Conservation (phyloP, 1,284 basidiomycete genomes). For the Baeospora myosura region DNA sequence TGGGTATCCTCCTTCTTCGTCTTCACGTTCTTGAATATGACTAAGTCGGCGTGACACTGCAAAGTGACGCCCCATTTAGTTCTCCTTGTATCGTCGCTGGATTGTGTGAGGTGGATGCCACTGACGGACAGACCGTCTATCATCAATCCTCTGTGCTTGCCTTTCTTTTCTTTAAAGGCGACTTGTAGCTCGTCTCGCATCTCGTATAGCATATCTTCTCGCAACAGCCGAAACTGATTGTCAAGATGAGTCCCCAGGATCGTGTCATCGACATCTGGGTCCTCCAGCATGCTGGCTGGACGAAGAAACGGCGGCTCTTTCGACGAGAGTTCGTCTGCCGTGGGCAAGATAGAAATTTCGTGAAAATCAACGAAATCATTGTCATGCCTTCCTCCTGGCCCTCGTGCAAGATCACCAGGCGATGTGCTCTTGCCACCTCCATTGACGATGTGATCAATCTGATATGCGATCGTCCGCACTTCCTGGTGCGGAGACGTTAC, state of each 20-base stretch:
- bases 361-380: conserved; percentile 57
- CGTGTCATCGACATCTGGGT: conserved; percentile 27
- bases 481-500: conserved; percentile 27
- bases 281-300: conserved; percentile 33
- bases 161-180: conserved; percentile 37
- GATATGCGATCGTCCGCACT: conserved; percentile 27
- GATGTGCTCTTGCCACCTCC: conserved; percentile 16
- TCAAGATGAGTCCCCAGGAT: conserved; percentile 46
- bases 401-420: not conserved
- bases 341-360: conserved; percentile 51
- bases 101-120: conserved; percentile 25
- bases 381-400: conserved; percentile 55
- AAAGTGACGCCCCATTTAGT: conserved; percentile 42
- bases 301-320: conserved; percentile 40
- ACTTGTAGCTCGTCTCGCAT: conserved; percentile 52
- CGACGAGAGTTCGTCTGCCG: conserved; percentile 46
- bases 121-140: conserved; percentile 32
- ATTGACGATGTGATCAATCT: conserved; percentile 36
- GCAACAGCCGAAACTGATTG: conserved; percentile 55
- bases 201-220: conserved; percentile 62
- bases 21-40: conserved; percentile 32
- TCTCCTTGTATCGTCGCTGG: conserved; percentile 21
- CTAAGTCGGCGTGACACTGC: conserved; percentile 34
- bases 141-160: conserved; percentile 32
- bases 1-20: conserved; percentile 5